A percentile compares a stretch with the other conserved stretches of the same genome.
These are phyloP conservation scores for Fusarium tanahbumbuense DNA, from an alignment of 2,329 filamentous ascomycete species.

Conservation along the genomic window DNA sequence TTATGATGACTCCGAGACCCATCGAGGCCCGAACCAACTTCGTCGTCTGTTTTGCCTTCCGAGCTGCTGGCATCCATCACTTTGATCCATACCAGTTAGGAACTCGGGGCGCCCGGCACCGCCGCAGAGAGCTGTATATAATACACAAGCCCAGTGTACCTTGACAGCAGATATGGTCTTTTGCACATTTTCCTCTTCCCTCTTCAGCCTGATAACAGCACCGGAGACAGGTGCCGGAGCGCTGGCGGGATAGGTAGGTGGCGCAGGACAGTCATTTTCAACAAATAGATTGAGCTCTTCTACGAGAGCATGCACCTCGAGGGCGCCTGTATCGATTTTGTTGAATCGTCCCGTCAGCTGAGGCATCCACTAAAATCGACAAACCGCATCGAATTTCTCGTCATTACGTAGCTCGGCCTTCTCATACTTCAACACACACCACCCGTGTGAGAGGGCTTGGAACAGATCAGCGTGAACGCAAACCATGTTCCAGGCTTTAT, in stretches of 20 bases:
- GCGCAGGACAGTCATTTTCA: background rate
- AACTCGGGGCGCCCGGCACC: background rate
- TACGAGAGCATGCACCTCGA: too few relatives aligned
- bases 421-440: background rate
- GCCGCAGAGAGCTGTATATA: background rate
- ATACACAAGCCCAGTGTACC: slow-evolving; percentile 3
- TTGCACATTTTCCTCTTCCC: background rate
- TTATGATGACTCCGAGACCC: too few relatives aligned
- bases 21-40: too few relatives aligned
- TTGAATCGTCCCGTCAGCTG: background rate
- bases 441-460: background rate
- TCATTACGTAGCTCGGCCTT: background rate
- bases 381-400: background rate
- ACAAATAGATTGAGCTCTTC: too few relatives aligned
- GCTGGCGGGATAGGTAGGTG: background rate
- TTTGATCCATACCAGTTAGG: background rate
- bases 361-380: slow-evolving; percentile 26
- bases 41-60: too few relatives aligned
- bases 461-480: background rate
- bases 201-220: too few relatives aligned
- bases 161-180: background rate
- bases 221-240: too few relatives aligned
- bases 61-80: too few relatives aligned
- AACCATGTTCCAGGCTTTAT: slow-evolving; percentile 12
- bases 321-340: accelerated